These are phyloP conservation scores for Lycium barbarum DNA, from an alignment of 257 asterid genomes.

Conservation along the genomic window DNA sequence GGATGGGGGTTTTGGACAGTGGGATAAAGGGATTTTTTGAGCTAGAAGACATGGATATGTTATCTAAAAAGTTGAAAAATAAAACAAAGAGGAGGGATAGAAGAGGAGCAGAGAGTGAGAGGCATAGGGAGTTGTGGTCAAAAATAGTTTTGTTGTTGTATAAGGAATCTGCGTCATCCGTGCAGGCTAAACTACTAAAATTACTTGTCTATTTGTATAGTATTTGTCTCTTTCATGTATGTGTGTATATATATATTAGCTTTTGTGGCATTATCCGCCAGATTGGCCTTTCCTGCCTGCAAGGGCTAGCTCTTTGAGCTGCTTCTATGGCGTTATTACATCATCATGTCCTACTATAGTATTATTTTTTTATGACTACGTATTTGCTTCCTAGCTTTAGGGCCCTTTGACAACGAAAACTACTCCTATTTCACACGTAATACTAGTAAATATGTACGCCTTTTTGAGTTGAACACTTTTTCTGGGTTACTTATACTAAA, in stretches of 20 bases:
- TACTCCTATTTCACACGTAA: neutral
- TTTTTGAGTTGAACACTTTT: neutral
- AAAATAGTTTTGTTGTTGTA: neutral
- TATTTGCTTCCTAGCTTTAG: neutral
- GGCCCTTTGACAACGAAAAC: neutral
- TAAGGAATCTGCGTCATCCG: neutral
- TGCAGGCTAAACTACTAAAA: neutral
- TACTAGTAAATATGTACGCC: neutral
- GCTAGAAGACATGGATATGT: neutral
- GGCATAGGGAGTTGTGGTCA: neutral
- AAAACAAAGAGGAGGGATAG: neutral
- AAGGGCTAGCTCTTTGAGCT: slow-evolving; percentile 9
- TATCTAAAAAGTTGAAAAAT: neutral
- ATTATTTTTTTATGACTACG: too few relatives aligned
- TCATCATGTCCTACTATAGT: neutral
- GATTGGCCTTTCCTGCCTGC: neutral
- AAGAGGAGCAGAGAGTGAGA: neutral
- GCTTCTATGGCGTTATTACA: neutral
- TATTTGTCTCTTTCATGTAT: neutral
- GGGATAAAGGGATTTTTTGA: neutral
- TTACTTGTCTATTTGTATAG: slow-evolving; percentile 5
- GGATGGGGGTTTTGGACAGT: neutral
- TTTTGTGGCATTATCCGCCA: neutral
- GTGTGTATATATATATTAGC: too few relatives aligned
- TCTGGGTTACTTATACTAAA: neutral